Percentiles rank a stretch among this genome's conserved stretches.
phyloP scores from a whole-genome alignment of 1,284 basidiomycete species.

The Rhodotorula sp. region DNA sequence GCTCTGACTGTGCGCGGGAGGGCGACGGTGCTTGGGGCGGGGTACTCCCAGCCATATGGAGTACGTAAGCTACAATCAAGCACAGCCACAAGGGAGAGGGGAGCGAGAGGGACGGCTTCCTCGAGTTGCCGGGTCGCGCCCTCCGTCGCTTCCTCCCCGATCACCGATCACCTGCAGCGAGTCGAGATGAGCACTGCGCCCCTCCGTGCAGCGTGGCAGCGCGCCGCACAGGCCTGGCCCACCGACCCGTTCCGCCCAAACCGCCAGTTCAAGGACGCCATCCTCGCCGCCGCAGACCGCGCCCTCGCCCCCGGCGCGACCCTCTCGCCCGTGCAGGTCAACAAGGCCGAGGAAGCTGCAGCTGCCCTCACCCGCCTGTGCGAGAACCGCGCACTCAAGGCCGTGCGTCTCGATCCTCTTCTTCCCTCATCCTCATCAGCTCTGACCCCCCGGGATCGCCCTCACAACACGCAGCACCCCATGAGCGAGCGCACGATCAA shows the following conservation, averaged over 20 bases:
- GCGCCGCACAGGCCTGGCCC: constrained; percentile 24
- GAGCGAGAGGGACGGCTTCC: not conserved
- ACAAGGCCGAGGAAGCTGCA: constrained; percentile 19
- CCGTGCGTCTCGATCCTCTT: constrained; percentile 14
- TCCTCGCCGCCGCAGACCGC: constrained; percentile 30
- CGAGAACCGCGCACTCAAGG: constrained; percentile 23
- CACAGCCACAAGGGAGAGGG: not conserved
- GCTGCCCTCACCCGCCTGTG: constrained; percentile 15
- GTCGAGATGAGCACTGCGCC: not conserved
- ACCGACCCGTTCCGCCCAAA: constrained; percentile 30
- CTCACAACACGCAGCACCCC: constrained; percentile 22
- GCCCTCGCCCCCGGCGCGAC: constrained; percentile 11
- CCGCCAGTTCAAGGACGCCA: constrained; percentile 28
- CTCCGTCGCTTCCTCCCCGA: constrained; percentile 5
- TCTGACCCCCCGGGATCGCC: not conserved
- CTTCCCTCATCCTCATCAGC: not conserved
- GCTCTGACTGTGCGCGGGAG: not conserved
- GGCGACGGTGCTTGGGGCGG: not conserved
- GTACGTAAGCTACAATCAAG: no score
- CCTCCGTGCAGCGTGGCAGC: constrained; percentile 19
- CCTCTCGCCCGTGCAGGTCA: not conserved
- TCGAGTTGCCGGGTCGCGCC: not conserved
- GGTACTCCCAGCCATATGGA: no score
- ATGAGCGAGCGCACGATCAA: constrained; percentile 29
- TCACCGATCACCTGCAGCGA: not conserved